Conservation (phyloP, 495 filamentous ascomycete species). For the Aspergillus diversus region DNA sequence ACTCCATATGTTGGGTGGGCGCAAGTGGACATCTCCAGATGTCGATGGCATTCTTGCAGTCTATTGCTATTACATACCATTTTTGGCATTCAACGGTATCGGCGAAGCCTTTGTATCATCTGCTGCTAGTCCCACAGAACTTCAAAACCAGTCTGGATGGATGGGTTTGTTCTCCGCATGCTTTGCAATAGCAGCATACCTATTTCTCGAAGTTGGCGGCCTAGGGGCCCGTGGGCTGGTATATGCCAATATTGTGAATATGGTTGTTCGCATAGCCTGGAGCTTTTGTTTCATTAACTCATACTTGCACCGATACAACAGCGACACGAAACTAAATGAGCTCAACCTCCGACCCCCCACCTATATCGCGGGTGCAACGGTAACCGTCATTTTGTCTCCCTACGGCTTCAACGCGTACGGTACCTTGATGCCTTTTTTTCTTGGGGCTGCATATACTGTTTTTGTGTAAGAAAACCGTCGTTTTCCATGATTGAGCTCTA, state of each 20-base stretch:
- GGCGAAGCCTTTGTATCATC: slow-evolving; percentile 90
- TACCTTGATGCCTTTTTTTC: slow-evolving; percentile 51
- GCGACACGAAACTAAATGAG: slow-evolving; percentile 34
- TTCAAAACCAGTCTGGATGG: slow-evolving; percentile 75
- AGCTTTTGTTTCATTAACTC: slow-evolving; percentile 68
- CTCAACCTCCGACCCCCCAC: slow-evolving; percentile 33
- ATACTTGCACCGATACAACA: slow-evolving; percentile 56
- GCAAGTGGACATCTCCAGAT: slow-evolving; percentile 65
- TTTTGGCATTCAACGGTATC: slow-evolving; percentile 89
- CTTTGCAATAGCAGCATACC: slow-evolving; percentile 71
- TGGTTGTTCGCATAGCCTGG: slow-evolving; percentile 81
- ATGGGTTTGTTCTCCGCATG: slow-evolving; percentile 77
- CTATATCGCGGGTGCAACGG: slow-evolving; percentile 38
- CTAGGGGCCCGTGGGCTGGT: slow-evolving; percentile 82
- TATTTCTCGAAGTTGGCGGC: slow-evolving; percentile 65
- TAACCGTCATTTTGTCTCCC: slow-evolving; percentile 33
- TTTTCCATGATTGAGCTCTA: slow-evolving; percentile 14
- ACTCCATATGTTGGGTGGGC: slow-evolving; percentile 72
- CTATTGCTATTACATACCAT: slow-evolving; percentile 91
- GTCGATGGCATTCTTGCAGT: slow-evolving; percentile 71
- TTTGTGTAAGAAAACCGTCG: slow-evolving; percentile 58
- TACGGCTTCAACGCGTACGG: slow-evolving; percentile 41
- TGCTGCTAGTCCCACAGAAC: slow-evolving; percentile 69
- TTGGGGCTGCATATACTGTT: slow-evolving; percentile 57
- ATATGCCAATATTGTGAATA: slow-evolving; percentile 82